Conservation (phyloP, 202 grass and related monocot species). For the Elaeis oleifera region DNA sequence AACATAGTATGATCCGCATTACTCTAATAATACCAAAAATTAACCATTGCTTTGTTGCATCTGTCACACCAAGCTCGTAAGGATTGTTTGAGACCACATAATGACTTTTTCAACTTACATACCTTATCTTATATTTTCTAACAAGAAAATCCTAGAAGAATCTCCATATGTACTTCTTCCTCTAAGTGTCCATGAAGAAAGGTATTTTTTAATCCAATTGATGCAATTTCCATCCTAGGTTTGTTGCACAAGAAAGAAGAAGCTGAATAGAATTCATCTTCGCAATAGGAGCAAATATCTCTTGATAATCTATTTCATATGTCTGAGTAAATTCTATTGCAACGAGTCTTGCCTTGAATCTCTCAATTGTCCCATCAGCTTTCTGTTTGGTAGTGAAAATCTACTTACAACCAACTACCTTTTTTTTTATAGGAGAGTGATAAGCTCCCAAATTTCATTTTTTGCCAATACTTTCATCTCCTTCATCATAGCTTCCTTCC, state of each 20-base stretch:
- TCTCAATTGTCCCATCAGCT: background rate
- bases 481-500: background rate
- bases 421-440: background rate
- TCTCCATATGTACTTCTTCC: constrained; percentile 19
- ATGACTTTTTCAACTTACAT: too few relatives aligned
- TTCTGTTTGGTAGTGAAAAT: background rate
- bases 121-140: too few relatives aligned
- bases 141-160: background rate
- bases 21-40: too few relatives aligned
- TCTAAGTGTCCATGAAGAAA: constrained; percentile 11
- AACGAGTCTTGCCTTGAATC: constrained; percentile 5
- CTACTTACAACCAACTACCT: background rate
- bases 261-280: background rate
- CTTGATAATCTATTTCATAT: constrained; percentile 13
- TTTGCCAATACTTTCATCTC: constrained; percentile 5
- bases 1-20: too few relatives aligned
- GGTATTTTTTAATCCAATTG: constrained; percentile 4
- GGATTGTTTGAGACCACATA: too few relatives aligned
- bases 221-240: background rate
- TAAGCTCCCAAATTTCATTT: constrained; percentile 4
- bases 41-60: too few relatives aligned
- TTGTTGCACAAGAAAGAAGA: background rate
- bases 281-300: background rate
- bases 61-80: too few relatives aligned
- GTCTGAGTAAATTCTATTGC: constrained; percentile 6